These are phyloP conservation scores for Cladosporium phlei DNA, from an alignment of 2,329 filamentous ascomycete genomes.

Conservation along the genomic window DNA sequence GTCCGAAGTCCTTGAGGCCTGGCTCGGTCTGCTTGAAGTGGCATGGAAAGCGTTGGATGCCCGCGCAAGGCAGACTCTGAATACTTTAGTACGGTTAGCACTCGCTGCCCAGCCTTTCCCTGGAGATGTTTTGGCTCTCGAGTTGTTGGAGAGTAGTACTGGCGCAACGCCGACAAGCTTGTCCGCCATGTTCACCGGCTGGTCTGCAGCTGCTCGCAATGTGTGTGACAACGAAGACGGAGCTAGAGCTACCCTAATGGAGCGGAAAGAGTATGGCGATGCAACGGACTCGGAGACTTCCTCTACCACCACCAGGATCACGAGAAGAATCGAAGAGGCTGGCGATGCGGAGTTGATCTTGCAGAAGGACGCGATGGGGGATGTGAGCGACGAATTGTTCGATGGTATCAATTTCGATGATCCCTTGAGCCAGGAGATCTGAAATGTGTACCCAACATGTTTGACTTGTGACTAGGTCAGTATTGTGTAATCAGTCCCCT, in stretches of 20 bases:
- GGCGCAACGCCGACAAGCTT: not conserved
- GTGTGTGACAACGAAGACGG: not conserved
- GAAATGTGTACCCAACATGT: no score
- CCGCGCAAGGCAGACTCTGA: not conserved
- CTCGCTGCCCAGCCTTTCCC: not conserved
- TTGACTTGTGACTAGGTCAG: no score
- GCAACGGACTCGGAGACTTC: not conserved
- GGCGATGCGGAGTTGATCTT: not conserved
- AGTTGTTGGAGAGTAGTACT: not conserved
- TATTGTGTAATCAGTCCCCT: no score
- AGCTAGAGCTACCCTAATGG: not conserved
- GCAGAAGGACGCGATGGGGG: not conserved
- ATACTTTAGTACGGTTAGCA: not conserved
- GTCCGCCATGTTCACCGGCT: not conserved
- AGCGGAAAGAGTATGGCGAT: not conserved
- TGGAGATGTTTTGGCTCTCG: not conserved
- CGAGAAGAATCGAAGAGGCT: not conserved
- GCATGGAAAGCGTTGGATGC: not conserved
- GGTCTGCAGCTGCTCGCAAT: not conserved
- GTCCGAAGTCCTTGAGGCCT: not conserved
- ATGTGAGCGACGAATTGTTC: not conserved
- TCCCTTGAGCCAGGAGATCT: not conserved
- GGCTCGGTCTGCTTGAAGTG: not conserved
- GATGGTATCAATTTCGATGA: not conserved
- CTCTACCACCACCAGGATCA: not conserved